These are phyloP conservation scores for Citrus unshiu DNA, from an alignment of 345 rosid species.

Conservation along the genomic window DNA sequence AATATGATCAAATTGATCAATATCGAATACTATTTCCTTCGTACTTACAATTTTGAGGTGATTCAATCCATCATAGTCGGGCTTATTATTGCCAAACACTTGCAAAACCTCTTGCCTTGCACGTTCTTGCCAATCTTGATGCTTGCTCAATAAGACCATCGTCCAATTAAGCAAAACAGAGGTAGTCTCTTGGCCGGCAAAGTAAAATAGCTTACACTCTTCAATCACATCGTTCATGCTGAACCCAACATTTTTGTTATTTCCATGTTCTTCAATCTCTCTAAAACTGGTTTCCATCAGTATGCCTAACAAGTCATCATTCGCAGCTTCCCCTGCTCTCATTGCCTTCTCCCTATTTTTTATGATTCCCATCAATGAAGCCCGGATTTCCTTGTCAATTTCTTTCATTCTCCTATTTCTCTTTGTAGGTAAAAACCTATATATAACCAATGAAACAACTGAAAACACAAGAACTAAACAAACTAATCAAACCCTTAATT, in stretches of 20 bases:
- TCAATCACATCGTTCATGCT: slow-evolving; percentile 22
- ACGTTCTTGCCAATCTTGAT: slow-evolving; percentile 25
- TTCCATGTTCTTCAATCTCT: slow-evolving; percentile 25
- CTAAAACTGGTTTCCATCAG: slow-evolving; percentile 26
- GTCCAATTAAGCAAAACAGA: slow-evolving; percentile 34
- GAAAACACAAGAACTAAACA: no score
- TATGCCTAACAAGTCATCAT: slow-evolving; percentile 27
- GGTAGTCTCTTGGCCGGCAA: slow-evolving; percentile 37
- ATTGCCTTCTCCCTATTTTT: slow-evolving; percentile 18
- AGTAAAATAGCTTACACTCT: slow-evolving; percentile 31
- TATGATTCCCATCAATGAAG: slow-evolving; percentile 18
- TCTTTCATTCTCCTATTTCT: slow-evolving; percentile 23
- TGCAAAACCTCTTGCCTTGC: slow-evolving; percentile 35
- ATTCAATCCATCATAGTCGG: slow-evolving; percentile 13
- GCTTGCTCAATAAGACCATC: slow-evolving; percentile 19
- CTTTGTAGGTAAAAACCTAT: slow-evolving; percentile 29
- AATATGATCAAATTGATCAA: neutral
- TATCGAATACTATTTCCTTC: neutral
- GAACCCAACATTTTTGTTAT: slow-evolving; percentile 15
- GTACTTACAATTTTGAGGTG: slow-evolving; percentile 24
- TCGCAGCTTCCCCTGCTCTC: slow-evolving; percentile 3
- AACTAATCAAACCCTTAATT: no score
- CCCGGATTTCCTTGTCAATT: slow-evolving; percentile 11
- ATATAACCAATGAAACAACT: neutral
- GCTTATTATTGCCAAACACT: slow-evolving; percentile 23